Evolutionary conservation across 2,329 filamentous ascomycete species (phyloP), one percentile per base, ranked within the genome.

Genomic region (Botryotinia calthae): DNA sequence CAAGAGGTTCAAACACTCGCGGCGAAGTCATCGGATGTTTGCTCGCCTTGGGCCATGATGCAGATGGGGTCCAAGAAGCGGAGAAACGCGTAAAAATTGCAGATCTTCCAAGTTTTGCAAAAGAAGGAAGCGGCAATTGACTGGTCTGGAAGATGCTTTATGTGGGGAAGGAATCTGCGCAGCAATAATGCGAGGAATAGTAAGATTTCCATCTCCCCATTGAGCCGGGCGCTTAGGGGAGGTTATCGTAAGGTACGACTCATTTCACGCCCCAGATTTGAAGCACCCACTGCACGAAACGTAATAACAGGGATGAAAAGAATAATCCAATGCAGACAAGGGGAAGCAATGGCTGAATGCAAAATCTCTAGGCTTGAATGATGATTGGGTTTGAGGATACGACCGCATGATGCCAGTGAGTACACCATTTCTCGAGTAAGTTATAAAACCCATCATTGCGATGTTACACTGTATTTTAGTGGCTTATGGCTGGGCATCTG

Each of bases 171-270:
- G 75, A 77, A 76, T 73, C 75, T 78, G 75, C 46, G 76, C 78
- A 78, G 77, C 75, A 76, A 76, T 76, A 75, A 77, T 74, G 78
- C 77, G 77, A 80, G 74, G 75, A 73, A 74, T 72, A 73, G 73
- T 75, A 76, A 74, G 74, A 68, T 70, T 74, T 70, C 74, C 74
- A 67, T 75, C 76, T 72, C 67, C 59, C 51, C 75, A 78, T 77
- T 77, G 73, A 76, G 76, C 79, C 79, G 79, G 79, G 79, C 79
- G 79, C 79, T 77, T 81, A 81, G 77, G 79, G 76, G 76, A 76
- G 74, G 78, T 77, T 75, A 75, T 75, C 76, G 78, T 80, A 80
- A 76, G 79, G 79, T 76, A 78, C 70, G 72, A 74, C 75, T 66
- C 64, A 16, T 73, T 70, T 74, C 67, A 46, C 66, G 37, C 44